Conservation (phyloP, 768 basidiomycete species). For the Coprinopsis marcescibilis region DNA sequence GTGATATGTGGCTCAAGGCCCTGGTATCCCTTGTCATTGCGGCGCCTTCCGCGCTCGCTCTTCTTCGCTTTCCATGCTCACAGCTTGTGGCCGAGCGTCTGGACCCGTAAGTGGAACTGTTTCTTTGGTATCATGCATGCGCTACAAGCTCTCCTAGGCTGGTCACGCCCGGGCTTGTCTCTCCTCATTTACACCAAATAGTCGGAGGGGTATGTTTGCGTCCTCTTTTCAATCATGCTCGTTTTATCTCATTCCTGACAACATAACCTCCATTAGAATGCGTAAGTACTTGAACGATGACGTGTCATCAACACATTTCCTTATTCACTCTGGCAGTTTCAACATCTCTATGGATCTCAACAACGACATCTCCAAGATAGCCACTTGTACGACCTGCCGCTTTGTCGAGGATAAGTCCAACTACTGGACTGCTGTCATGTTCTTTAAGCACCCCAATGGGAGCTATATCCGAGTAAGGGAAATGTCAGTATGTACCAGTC, state of each 20-base stretch:
- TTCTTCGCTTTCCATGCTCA: constrained; percentile 19
- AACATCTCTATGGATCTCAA: neutral
- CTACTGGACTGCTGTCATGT: constrained; percentile 8
- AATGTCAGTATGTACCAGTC: neutral
- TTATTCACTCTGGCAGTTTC: neutral
- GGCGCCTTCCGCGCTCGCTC: constrained; percentile 13
- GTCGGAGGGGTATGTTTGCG: constrained; percentile 13
- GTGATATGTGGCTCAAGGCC: neutral
- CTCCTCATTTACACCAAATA: constrained; percentile 18
- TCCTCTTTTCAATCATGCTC: neutral
- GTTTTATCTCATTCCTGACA: constrained; percentile 13
- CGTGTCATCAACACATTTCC: neutral
- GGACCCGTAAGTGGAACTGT: constrained; percentile 13
- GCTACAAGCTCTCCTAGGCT: constrained; percentile 1
- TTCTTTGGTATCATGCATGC: too few relatives aligned
- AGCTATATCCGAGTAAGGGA: constrained; percentile 1
- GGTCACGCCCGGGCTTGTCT: constrained; percentile 14
- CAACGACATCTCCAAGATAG: constrained; percentile 1
- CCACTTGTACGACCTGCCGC: neutral
- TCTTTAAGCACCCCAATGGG: constrained; percentile 8
- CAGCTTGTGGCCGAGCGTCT: constrained; percentile 18
- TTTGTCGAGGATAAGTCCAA: constrained; percentile 4
- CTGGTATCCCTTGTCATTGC: constrained; percentile 2
- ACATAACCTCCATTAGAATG: constrained; percentile 7
- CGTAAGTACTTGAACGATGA: constrained; percentile 2